Base-by-base conservation (phyloP, 768 basidiomycete species). In the Termitomyces sp. region DNA sequence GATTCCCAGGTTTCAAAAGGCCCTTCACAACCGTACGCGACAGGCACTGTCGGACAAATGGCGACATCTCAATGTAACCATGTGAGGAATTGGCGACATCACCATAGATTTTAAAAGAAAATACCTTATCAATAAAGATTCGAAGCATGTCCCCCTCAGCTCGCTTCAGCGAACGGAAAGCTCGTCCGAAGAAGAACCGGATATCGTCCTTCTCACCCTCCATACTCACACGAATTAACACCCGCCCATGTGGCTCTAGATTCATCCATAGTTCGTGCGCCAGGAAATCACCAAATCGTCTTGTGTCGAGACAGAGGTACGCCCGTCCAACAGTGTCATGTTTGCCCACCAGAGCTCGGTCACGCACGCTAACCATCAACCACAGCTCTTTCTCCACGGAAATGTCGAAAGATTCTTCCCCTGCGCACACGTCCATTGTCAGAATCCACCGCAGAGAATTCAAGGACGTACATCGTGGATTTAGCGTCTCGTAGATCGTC, bases 131-230 rank as follows among this genome's bases (percentile, higher is more conserved):
- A 56, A 98, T 89, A 71, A 98, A 96, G 36, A 90, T 90, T 12
- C 95, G 81, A 53, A 94, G 83, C 96, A 99, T 98, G 66, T 99
- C 96, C 24, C 82, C 86, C 68, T 98, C 94, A 0, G 94, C 92
- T 32, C 94, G 78, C 73, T 98, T 98, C 63, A 99, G 70, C 39
- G 87, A 92, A 46, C 96, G 80, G 80, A 99, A 99, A 3, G 88
- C 96, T 32, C 94, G 82, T 27, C 97, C 97, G 66, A 98, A 99
- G 77, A 90, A 95, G 77, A 97, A 99, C 63, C 91, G 91, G 8
- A 94, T 92, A 68, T 99, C 97, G 64, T 97, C 94, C 72, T 96
- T 94, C 79, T 98, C 97, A 53, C 95, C 94, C 67, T 99, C 97
- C 94, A 98, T 97, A 67, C 93, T 95, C 57, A 98, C 82, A 20